Percentiles rank a stretch among this genome's conserved stretches.
phyloP scores from a whole-genome alignment of 352 stramenopile species.

The Phytopythium sindhum region DNA sequence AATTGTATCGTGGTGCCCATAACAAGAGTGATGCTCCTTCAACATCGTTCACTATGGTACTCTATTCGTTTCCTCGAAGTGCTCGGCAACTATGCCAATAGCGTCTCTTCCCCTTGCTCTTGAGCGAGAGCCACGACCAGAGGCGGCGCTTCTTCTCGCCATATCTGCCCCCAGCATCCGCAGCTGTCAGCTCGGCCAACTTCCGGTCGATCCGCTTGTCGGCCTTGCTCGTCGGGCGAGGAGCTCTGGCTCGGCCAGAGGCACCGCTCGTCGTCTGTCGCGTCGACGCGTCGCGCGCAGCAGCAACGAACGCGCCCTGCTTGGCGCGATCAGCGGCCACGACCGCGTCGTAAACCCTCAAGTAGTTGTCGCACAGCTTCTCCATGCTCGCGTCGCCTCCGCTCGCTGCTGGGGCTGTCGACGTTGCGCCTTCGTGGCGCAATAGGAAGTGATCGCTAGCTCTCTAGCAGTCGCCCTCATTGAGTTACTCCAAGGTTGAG shows the following conservation, averaged over 20 bases:
- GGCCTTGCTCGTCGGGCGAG: background rate
- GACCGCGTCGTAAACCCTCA: background rate
- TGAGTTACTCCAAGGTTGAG: no score
- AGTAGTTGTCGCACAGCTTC: background rate
- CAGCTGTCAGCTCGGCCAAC: background rate
- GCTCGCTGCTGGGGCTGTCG: background rate
- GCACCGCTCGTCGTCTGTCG: background rate
- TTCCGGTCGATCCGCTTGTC: background rate
- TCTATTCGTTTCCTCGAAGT: no score
- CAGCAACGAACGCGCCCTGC: background rate
- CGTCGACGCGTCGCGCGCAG: background rate
- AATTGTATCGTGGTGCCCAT: background rate
- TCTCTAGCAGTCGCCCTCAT: no score
- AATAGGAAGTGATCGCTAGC: background rate
- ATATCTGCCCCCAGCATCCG: background rate
- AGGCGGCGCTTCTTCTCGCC: background rate
- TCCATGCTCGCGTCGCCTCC: background rate
- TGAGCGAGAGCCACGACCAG: background rate
- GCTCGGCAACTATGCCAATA: no score
- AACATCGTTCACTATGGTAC: background rate
- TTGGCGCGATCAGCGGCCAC: background rate
- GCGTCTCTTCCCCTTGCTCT: background rate
- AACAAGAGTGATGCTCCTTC: constrained; percentile 5
- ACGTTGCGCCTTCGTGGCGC: background rate
- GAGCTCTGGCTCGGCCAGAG: background rate